Conservation (phyloP, 106 monocot genomes). For the Gastrodia elata region DNA sequence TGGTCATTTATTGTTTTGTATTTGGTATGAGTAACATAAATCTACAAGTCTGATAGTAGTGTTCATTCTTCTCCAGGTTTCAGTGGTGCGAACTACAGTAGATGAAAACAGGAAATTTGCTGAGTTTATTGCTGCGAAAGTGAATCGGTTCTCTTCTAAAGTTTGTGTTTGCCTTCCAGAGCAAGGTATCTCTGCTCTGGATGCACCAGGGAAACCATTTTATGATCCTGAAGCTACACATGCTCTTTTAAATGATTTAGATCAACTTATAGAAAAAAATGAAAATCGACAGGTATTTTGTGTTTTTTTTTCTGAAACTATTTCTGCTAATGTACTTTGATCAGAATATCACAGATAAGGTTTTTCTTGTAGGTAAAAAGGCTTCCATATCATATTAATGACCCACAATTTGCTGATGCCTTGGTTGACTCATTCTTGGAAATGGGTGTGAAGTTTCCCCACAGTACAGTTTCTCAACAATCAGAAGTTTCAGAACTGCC, state of each 20-base stretch:
- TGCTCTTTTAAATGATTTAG: constrained; percentile 53
- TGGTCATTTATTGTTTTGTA: no score
- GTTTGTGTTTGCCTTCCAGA: constrained; percentile 68
- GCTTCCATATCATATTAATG: constrained; percentile 85
- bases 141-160: constrained; percentile 59
- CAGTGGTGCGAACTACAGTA: constrained; percentile 64
- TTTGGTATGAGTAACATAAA: not conserved
- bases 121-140: constrained; percentile 78
- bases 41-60: not conserved
- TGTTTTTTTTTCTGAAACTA: constrained; percentile 3
- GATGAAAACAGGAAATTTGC: constrained; percentile 91
- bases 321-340: not conserved
- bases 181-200: constrained; percentile 76
- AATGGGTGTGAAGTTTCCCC: constrained; percentile 25
- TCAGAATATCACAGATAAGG: not conserved
- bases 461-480: constrained; percentile 13
- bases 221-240: constrained; percentile 66
- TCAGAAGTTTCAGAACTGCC: constrained; percentile 6
- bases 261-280: constrained; percentile 54
- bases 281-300: constrained; percentile 45
- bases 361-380: constrained; percentile 47
- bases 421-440: constrained; percentile 80
- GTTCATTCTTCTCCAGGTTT: constrained; percentile 40
- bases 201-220: constrained; percentile 81
- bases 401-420: constrained; percentile 65